A percentile compares a stretch with the other conserved stretches of the same genome.
These are phyloP conservation scores for Penicillium robsamsonii DNA, from an alignment of 495 filamentous ascomycete genomes.

Conservation along the genomic window DNA sequence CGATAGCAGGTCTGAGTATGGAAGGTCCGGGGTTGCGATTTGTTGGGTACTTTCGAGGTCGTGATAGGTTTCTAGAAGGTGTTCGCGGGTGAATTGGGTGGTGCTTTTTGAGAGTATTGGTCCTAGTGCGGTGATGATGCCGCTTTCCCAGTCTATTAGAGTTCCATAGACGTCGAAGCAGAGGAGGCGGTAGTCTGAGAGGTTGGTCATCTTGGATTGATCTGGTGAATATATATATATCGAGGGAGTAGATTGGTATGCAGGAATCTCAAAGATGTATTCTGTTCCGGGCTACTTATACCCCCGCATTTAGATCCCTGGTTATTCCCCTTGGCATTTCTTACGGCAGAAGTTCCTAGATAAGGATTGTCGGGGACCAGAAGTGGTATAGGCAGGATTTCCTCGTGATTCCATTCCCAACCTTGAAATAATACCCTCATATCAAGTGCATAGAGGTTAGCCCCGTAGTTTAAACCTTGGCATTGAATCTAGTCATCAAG, in stretches of 20 bases:
- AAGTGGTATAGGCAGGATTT: constrained; percentile 3
- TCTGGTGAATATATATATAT: background rate
- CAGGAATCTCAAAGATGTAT: background rate
- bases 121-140: constrained; percentile 38
- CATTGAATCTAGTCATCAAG: background rate
- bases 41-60: constrained; percentile 43
- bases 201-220: constrained; percentile 27
- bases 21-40: constrained; percentile 43
- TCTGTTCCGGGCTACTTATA: background rate
- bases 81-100: constrained; percentile 36
- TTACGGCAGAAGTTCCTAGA: background rate
- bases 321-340: background rate
- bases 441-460: background rate
- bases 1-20: constrained; percentile 53
- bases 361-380: constrained; percentile 1
- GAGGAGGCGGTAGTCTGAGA: constrained; percentile 51
- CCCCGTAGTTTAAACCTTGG: background rate
- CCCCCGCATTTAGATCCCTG: constrained; percentile 6
- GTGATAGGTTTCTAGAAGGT: constrained; percentile 34
- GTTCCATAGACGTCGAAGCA: constrained; percentile 84
- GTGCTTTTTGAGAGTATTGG: constrained; percentile 43
- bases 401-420: background rate
- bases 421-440: background rate
- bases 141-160: constrained; percentile 71
- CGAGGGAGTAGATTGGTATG: background rate